Conservation (phyloP, 139 green algal genomes). For the Monoraphidium neglectum region DNA sequence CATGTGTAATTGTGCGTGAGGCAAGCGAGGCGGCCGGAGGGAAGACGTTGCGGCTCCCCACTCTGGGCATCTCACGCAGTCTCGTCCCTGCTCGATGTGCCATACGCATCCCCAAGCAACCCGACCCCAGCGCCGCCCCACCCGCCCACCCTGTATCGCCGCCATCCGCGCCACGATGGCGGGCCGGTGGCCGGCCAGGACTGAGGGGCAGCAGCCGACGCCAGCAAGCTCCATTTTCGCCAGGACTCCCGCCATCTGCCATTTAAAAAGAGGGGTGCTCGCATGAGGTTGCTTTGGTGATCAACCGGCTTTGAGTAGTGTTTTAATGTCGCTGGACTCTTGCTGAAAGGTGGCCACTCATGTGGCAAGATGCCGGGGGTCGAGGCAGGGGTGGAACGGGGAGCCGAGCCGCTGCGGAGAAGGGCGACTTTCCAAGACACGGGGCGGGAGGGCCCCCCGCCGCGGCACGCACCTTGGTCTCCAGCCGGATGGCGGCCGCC, state of each 20-base stretch:
- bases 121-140: not conserved
- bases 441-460: not conserved
- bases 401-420: not conserved
- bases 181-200: conserved; percentile 23
- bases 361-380: not conserved
- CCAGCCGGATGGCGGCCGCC: not conserved
- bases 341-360: not conserved
- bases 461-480: conserved; percentile 13
- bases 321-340: not conserved
- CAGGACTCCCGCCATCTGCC: conserved; percentile 39
- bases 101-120: conserved; percentile 3
- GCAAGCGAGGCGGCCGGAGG: no score
- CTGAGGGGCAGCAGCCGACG: conserved; percentile 29
- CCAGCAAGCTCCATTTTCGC: conserved; percentile 37
- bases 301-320: not conserved
- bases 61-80: no score
- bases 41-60: no score
- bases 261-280: no score
- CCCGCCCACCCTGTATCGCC: conserved; percentile 29
- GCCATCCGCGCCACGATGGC: conserved; percentile 38
- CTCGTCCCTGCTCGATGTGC: no score
- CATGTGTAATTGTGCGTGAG: no score
- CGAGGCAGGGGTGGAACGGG: not conserved
- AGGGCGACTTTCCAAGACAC: no score
- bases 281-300: not conserved